A percentile compares a stretch with the other conserved stretches of the same genome.
These are phyloP conservation scores for Candida parachauliodes DNA, from an alignment of 805 yeast species.

Conservation along the genomic window DNA sequence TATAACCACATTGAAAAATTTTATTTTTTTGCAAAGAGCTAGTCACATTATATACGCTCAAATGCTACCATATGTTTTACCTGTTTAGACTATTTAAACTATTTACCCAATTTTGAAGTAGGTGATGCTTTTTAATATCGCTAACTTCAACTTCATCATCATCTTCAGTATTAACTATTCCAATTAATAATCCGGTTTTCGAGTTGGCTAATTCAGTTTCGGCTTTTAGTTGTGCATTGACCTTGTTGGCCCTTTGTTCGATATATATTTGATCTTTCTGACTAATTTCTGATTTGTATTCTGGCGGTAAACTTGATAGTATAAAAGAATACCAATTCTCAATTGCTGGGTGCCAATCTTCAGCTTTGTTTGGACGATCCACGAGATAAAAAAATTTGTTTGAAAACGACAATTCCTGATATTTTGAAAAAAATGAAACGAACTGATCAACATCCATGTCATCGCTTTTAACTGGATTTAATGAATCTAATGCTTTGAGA, in stretches of 20 bases:
- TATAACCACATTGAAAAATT: not conserved
- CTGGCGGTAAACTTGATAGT: slow-evolving; percentile 23
- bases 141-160: slow-evolving; percentile 7
- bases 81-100: not conserved
- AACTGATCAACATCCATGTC: slow-evolving; percentile 16
- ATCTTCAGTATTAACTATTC: slow-evolving; percentile 5
- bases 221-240: not conserved
- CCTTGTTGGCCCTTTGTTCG: slow-evolving; percentile 25
- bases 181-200: slow-evolving; percentile 7
- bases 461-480: slow-evolving; percentile 9
- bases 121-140: slow-evolving; percentile 1
- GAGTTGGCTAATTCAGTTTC: slow-evolving; percentile 6
- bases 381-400: slow-evolving; percentile 7
- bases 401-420: slow-evolving; percentile 2
- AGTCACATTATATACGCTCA: no score
- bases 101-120: slow-evolving; percentile 5
- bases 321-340: slow-evolving; percentile 10
- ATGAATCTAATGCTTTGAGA: slow-evolving; percentile 17
- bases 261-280: slow-evolving; percentile 35
- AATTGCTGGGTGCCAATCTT: slow-evolving; percentile 8
- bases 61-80: not conserved
- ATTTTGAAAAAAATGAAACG: not conserved
- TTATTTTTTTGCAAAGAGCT: not conserved
- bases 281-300: slow-evolving; percentile 23
- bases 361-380: slow-evolving; percentile 6